Conservation (phyloP, 2,329 filamentous ascomycete species). For the Byssochlamys sp. region DNA sequence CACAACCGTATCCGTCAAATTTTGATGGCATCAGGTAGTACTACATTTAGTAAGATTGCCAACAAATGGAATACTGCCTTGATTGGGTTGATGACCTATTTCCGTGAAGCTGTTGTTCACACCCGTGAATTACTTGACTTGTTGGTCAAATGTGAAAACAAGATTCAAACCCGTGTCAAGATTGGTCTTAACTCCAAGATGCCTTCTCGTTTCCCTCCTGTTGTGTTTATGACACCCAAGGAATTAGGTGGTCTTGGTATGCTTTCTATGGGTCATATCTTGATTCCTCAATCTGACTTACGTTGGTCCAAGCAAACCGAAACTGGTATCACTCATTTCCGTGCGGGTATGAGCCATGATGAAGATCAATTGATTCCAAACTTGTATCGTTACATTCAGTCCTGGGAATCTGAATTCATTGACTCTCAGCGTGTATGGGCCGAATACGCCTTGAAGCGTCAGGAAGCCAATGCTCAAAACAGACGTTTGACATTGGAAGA, state of each 20-base stretch:
- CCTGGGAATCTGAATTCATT: constrained; percentile 97
- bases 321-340: constrained; percentile 90
- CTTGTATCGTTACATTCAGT: constrained; percentile 98
- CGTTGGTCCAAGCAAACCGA: constrained; percentile 98
- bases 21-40: constrained; percentile 97
- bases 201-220: constrained; percentile 95
- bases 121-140: constrained; percentile 90
- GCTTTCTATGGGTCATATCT: constrained; percentile 96
- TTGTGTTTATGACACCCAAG: constrained; percentile 97
- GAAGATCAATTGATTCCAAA: constrained; percentile 97
- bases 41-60: constrained; percentile 98
- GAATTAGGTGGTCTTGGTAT: constrained; percentile 93
- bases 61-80: constrained; percentile 99
- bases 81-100: constrained; percentile 96
- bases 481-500: constrained; percentile 88
- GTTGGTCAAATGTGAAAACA: constrained; percentile 98
- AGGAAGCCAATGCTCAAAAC: constrained; percentile 96
- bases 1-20: constrained; percentile 98
- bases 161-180: constrained; percentile 97
- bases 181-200: constrained; percentile 98
- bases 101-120: constrained; percentile 91
- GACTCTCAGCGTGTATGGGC: constrained; percentile 99
- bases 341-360: constrained; percentile 94
- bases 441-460: constrained; percentile 93
- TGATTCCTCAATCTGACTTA: constrained; percentile 95